phyloP scores from a whole-genome alignment of 257 asterid genomes.

The Penstemon barbatus region DNA sequence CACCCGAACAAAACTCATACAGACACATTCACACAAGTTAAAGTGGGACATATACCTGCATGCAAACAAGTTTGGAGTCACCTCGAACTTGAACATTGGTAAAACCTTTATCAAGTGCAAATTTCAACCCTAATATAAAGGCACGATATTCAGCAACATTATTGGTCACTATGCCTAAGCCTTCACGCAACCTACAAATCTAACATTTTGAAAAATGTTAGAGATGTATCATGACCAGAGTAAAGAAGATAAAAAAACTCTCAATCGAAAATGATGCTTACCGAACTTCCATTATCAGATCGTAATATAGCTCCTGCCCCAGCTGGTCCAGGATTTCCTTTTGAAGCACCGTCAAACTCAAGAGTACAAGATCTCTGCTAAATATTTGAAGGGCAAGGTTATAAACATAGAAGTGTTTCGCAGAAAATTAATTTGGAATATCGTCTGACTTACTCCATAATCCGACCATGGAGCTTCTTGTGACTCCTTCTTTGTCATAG shows the following conservation, averaged over 20 bases:
- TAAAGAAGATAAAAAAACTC: constrained; percentile 9
- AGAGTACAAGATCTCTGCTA: constrained; percentile 77
- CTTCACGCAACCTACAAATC: constrained; percentile 85
- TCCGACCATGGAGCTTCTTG: constrained; percentile 61
- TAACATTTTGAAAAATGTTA: constrained; percentile 32
- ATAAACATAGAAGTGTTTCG: constrained; percentile 14
- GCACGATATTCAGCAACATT: constrained; percentile 95
- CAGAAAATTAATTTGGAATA: neutral
- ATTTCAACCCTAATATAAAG: constrained; percentile 82
- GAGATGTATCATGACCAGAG: constrained; percentile 12
- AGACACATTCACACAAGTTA: neutral
- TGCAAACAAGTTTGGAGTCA: constrained; percentile 96
- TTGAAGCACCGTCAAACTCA: constrained; percentile 96
- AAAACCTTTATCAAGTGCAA: constrained; percentile 81
- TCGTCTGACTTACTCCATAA: constrained; percentile 58
- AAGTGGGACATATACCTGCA: constrained; percentile 67
- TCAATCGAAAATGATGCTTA: constrained; percentile 29
- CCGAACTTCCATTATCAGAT: constrained; percentile 90
- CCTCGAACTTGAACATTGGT: constrained; percentile 89
- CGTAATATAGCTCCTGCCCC: constrained; percentile 94
- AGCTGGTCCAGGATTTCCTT: constrained; percentile 97
- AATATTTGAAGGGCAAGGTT: constrained; percentile 25
- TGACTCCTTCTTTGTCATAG: constrained; percentile 64
- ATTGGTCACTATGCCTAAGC: constrained; percentile 88
- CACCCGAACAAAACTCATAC: too few species aligned